Evolutionary conservation across 108 stramenopile genomes (phyloP), one percentile per base, ranked within the genome.

Genomic region (Nannochloropsis salina): DNA sequence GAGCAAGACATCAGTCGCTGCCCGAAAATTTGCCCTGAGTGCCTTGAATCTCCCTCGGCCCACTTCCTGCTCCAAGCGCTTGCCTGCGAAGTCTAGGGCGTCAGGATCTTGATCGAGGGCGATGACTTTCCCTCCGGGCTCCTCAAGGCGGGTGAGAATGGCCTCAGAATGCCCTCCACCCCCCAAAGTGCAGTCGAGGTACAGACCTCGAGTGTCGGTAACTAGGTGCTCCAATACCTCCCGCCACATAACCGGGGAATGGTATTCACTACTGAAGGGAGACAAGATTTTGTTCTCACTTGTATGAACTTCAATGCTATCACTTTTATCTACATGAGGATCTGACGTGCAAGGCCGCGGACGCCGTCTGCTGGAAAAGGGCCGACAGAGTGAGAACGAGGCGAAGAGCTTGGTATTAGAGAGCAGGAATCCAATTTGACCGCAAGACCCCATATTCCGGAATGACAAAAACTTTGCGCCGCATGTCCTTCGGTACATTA

Each of bases 21-120:
- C 61, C 4, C 61, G 61, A 2, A 74, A 74, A 74, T 74, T 74
- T 8, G 61, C 61, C 61, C 61, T 74, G 61, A 74, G 20, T 9
- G 82, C 44, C 42, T 21, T 4, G 8, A 74, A 74, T 82, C 22
- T 41, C 82, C 85, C 44, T 2, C 11, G 44, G 11, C 42, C 22
- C 22, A 82, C 88, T 85, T 89, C 85, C 2, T 18, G 80, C 6
- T 86, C 31, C 40, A 88, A 82, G 11, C 88, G 80, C 41, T 42
- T 11, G 4, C 84, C 80, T 3, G 88, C 88, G 45, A 81, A 84
- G 18, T 84, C 20, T 11, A 89, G 85, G 40, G 89, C 87, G 9
- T 89, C 87, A 4, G 89, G 89, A 82, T 89, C 89, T n/a, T 86
- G 84, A 21, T 89, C 89, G 8, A 89, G 80, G n/a, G 86, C 89